phyloP scores from a whole-genome alignment of 2,329 filamentous ascomycete species.

The Fusarium sacchari region DNA sequence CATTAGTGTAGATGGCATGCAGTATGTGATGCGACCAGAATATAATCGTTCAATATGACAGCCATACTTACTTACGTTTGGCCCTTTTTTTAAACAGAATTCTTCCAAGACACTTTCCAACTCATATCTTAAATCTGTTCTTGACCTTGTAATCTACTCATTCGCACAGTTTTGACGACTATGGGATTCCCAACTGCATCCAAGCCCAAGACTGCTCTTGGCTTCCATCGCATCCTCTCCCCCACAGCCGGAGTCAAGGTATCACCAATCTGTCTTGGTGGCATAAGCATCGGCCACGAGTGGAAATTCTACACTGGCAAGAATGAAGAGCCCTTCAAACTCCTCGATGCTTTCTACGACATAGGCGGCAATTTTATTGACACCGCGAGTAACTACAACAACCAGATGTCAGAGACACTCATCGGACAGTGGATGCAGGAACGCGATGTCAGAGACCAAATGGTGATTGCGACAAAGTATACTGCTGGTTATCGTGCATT shows the following conservation, averaged over 20 bases:
- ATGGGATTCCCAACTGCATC: not conserved
- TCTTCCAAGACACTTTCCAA: too few species aligned
- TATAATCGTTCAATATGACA: too few species aligned
- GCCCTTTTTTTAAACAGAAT: too few species aligned
- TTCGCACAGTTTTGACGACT: too few species aligned
- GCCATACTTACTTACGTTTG: too few species aligned
- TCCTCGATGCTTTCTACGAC: fast-evolving
- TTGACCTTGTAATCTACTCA: too few species aligned
- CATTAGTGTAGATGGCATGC: not conserved
- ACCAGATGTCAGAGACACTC: not conserved
- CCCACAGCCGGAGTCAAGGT: not conserved
- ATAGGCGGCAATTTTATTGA: not conserved
- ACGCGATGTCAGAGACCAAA: not conserved
- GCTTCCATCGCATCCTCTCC: not conserved
- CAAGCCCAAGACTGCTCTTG: not conserved
- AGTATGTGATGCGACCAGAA: too few species aligned
- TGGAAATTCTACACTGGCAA: not conserved
- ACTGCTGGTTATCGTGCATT: fast-evolving
- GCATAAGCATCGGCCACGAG: not conserved
- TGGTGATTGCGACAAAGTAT: not conserved
- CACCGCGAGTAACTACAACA: fast-evolving
- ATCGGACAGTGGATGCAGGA: not conserved
- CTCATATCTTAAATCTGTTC: too few species aligned
- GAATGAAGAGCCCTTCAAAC: not conserved
- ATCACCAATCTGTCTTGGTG: not conserved